Evolutionary conservation across 2,329 filamentous ascomycete species (phyloP), one percentile per base, ranked within the genome.

Genomic region (Mycosphaerella sp.): DNA sequence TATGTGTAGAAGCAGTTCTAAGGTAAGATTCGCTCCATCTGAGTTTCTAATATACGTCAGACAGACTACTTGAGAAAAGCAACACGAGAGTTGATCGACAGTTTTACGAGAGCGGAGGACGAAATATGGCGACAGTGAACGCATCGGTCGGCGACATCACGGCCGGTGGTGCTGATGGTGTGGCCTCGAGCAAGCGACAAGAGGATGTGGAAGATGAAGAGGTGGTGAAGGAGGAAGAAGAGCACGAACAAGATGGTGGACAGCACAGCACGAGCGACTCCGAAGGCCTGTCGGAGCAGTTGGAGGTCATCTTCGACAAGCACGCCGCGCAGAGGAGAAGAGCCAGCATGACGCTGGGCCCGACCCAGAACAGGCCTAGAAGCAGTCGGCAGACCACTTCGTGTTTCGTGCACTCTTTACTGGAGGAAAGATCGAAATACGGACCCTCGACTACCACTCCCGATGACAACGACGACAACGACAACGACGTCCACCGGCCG

Each of bases 361-460:
- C 37, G 14, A 6, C 6, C 6, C 21, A 25, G 21, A 37, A 10
- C 25, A 62, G 73, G 30, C 64, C 66, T 27, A 67, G 68, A 18
- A 64, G 70, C 12, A 53, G 69, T 17, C 60, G 52, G 56, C 59
- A 69, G 57, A 64, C 66, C 28, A 82, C 80, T 2, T 74, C 78
- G 52, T 84, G 81, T 62, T 80, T 82, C 54, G 79, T 84, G 2
- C 81, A 85, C 59, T 74, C 75, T 0, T 66, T 84, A 2, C 75
- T 84, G 18, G 75, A 76, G 54, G 71, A 70, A 47, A 70, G 72
- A 53, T 53, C 54, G 41, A 21, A n/a, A 12, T 34, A 48, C 12
- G 25, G 14, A 16, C 34, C 14, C 9, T 25, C 21, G n/a, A 62
- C 73, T 73, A 52, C 64, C 68, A 50, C 30, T 12, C 37, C 35